A percentile compares a stretch with the other conserved stretches of the same genome.
Conservation (phyloP, 73 alveolate genomes). For the Paramecium biaurelia region DNA sequence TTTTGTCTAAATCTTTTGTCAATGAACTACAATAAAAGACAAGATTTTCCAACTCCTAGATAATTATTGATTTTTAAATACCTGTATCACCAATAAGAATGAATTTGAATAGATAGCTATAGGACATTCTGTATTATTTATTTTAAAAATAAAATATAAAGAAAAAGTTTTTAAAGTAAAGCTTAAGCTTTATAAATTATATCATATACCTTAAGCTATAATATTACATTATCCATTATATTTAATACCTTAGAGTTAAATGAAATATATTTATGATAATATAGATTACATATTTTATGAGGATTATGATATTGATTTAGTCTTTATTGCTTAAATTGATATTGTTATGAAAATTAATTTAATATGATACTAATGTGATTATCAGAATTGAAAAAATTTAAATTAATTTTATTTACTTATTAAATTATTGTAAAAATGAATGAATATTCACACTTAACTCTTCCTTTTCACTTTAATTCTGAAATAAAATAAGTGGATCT, state of each 20-base stretch:
- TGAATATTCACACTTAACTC: not conserved
- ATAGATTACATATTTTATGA: no score
- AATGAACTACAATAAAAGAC: conserved; percentile 83
- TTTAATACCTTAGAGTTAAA: no score
- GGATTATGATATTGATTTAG: no score
- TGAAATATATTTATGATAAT: no score
- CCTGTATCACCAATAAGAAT: conserved; percentile 90
- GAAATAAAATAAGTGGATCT: not conserved
- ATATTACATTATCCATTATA: no score
- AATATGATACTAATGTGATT: not conserved
- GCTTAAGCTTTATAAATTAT: not conserved
- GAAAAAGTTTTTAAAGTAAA: not conserved
- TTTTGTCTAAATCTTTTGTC: conserved; percentile 86
- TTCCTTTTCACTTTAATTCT: not conserved
- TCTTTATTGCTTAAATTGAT: no score
- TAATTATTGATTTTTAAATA: not conserved
- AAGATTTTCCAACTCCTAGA: conserved; percentile 92
- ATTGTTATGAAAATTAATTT: no score
- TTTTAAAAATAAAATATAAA: not conserved
- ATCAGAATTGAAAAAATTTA: not conserved
- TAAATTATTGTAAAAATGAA: not conserved
- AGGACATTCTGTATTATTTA: conserved; percentile 46
- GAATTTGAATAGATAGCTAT: conserved; percentile 80
- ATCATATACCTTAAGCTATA: not conserved
- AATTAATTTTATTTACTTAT: not conserved